Evolutionary conservation across 106 monocot genomes (phyloP), one percentile per base, ranked within the genome.

Genomic region (Gastrodia elata): DNA sequence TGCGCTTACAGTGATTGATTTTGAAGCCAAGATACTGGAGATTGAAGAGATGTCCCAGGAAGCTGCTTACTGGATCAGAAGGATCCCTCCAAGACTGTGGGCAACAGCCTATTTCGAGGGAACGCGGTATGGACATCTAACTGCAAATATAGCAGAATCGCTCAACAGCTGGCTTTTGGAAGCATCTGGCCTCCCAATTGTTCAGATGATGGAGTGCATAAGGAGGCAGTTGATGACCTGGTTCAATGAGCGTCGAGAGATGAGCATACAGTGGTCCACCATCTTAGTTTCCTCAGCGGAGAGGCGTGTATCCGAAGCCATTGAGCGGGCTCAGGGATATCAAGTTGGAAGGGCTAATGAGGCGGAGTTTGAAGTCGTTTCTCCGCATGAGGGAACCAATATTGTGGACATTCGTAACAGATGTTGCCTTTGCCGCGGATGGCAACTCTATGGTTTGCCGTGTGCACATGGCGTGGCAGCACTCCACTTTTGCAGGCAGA

Each of bases 91-190:
- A 20, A 85, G 92, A 16, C 82, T 97, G 4, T 97, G 96, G 96
- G 96, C 96, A 35, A 92, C 96, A 2, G 92, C 96, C 37, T 97
- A 90, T 68, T 97, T 97, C 44, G 96, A 97, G 74, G 96, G 96
- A 7, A 90, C 86, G 6, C 58, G 92, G 18, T 92, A 83, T 57
- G 96, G 96, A 8, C 96, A 97, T 55, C 68, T 97, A 13, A 92
- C 92, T 0, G 96, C 96, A 10, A 97, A 92, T 44, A 83, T 88
- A 57, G 78, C 79, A 9, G 96, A 97, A 68, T 90, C 90, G 7
- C 46, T 97, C 33, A 90, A 88, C 73, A 84, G 76, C 42, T 97
- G 96, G 96, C 79, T 97, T 65, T 82, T 90, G 16, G 96, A 97
- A 79, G 90, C 92, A 39, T 86, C 92, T 8, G 86, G 90, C 5